Evolutionary conservation across 140 eudicot species (phyloP).

Genomic region (Cichorium intybus): DNA sequence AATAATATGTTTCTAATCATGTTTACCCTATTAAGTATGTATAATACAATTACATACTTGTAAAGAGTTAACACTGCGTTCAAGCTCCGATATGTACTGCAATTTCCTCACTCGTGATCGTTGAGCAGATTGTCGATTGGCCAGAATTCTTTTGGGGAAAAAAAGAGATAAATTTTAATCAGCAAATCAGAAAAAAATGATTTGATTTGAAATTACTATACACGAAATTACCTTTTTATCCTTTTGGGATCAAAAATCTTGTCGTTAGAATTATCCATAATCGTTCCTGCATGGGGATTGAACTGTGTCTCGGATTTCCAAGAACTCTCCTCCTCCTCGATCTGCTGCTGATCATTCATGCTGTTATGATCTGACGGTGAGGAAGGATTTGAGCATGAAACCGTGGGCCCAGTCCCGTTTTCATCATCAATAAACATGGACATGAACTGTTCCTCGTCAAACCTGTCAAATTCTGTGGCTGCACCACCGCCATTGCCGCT

Average conservation of each 20-base stretch:
- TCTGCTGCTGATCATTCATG: slow-evolving; percentile 51
- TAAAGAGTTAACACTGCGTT: slow-evolving; percentile 79
- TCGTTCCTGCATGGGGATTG: slow-evolving; percentile 33
- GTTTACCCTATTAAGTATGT: no score
- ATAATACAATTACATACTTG: no score
- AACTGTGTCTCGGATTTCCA: slow-evolving; percentile 44
- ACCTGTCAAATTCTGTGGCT: slow-evolving; percentile 44
- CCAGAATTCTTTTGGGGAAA: slow-evolving; percentile 58
- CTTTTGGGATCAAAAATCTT: slow-evolving; percentile 77
- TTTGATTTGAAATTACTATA: background rate
- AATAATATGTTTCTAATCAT: no score
- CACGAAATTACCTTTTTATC: slow-evolving; percentile 64
- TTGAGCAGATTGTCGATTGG: slow-evolving; percentile 94
- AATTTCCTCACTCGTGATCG: slow-evolving; percentile 92
- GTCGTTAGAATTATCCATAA: slow-evolving; percentile 41
- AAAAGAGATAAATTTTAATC: background rate
- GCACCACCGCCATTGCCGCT: background rate
- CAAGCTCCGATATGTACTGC: slow-evolving; percentile 90
- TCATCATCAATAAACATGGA: slow-evolving; percentile 71
- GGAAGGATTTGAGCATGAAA: slow-evolving; percentile 64
- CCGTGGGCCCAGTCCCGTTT: slow-evolving; percentile 30
- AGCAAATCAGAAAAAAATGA: background rate
- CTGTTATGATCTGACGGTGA: slow-evolving; percentile 80
- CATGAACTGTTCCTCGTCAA: slow-evolving; percentile 90
- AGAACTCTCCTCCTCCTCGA: slow-evolving; percentile 69